phyloP scores from a whole-genome alignment of 305 asterid genomes.

The Coffea humblotiana region DNA sequence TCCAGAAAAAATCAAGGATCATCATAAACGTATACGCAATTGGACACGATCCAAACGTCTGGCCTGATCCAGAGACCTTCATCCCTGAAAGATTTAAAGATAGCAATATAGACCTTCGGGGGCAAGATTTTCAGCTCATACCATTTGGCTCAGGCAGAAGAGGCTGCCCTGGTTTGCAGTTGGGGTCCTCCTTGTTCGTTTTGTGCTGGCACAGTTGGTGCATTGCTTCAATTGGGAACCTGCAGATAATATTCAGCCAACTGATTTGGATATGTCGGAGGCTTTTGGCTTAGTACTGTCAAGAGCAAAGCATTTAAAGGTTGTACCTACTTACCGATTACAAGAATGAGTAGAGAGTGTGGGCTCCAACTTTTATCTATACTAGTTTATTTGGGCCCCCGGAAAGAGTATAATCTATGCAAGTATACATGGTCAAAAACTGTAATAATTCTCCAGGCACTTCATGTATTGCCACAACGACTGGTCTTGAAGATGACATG shows the following conservation, averaged over 20 bases:
- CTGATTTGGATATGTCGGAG: neutral
- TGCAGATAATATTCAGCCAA: too few species aligned
- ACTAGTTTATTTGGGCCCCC: too few species aligned
- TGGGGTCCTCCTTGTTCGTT: too few species aligned
- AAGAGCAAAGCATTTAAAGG: neutral
- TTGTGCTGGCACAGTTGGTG: too few species aligned
- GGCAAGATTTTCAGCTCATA: conserved; percentile 35
- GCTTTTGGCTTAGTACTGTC: neutral
- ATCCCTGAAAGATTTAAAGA: conserved; percentile 39
- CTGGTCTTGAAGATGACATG: too few species aligned
- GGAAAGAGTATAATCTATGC: too few species aligned
- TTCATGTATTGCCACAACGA: too few species aligned
- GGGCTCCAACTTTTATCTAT: neutral
- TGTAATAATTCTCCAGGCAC: too few species aligned
- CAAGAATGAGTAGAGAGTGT: neutral
- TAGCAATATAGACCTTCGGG: conserved; percentile 34
- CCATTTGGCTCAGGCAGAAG: conserved; percentile 56
- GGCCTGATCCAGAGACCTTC: conserved; percentile 42
- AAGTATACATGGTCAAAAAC: too few species aligned
- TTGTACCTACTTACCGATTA: neutral
- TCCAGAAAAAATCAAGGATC: too few species aligned
- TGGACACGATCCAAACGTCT: conserved; percentile 34
- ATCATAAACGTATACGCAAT: conserved; percentile 35
- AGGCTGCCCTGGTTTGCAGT: conserved; percentile 28
- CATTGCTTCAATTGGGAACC: too few species aligned